Conservation (phyloP, 148 eudicot genomes). For the Rhododendron griersonianum region DNA sequence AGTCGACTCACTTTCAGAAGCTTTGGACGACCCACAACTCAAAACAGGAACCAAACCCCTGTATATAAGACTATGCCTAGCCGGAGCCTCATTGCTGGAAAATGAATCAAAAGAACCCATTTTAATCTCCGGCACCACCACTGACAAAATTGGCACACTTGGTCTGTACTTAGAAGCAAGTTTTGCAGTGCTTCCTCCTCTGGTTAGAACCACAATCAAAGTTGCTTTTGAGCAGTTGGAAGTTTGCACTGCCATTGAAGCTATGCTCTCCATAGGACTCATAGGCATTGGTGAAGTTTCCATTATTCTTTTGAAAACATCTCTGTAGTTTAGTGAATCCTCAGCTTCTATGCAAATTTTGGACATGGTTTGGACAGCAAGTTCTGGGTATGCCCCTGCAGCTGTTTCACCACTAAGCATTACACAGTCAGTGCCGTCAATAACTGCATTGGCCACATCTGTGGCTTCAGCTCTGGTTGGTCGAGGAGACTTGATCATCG, state of each 20-base stretch:
- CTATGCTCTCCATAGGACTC: constrained; percentile 16
- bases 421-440: constrained; percentile 22
- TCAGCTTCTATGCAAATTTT: constrained; percentile 20
- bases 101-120: constrained; percentile 10
- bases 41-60: constrained; percentile 12
- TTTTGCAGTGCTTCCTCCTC: constrained; percentile 20
- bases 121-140: constrained; percentile 8
- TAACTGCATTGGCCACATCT: constrained; percentile 23
- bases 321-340: constrained; percentile 1
- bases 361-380: constrained; percentile 20
- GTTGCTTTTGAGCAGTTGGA: constrained; percentile 8
- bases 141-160: constrained; percentile 14
- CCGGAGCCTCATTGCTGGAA: constrained; percentile 12
- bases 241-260: constrained; percentile 9
- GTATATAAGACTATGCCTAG: constrained; percentile 17
- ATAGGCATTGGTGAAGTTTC: constrained; percentile 11
- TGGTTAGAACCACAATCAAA: constrained; percentile 16
- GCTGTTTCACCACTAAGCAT: constrained; percentile 26
- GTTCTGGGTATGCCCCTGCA: constrained; percentile 20
- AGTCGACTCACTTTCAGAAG: neutral
- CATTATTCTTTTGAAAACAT: constrained; percentile 7
- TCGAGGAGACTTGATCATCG: constrained; percentile 18
- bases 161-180: constrained; percentile 21
- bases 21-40: constrained; percentile 2
- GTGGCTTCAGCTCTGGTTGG: constrained; percentile 23